phyloP scores from a whole-genome alignment of 1,284 basidiomycete species.

The Pseudozyma hubeiensis region DNA sequence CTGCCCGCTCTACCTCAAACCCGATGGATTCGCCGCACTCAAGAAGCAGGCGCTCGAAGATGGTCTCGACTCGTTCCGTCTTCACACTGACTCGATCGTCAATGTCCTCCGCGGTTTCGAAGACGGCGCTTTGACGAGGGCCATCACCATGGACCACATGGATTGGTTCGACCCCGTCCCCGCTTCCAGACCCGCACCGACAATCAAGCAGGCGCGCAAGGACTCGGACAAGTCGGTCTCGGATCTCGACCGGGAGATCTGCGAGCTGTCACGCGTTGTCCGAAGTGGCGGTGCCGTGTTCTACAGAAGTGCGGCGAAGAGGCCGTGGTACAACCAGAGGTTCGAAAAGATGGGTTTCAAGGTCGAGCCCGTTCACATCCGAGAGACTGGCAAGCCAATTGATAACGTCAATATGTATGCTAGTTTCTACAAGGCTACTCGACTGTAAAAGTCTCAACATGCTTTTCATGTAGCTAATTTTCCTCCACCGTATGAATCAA shows the following conservation, averaged over 20 bases:
- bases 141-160: conserved; percentile 82
- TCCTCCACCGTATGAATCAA: not conserved
- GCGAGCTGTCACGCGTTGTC: conserved; percentile 76
- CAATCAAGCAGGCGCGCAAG: conserved; percentile 66
- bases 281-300: conserved; percentile 76
- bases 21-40: conserved; percentile 75
- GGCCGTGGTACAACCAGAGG: conserved; percentile 80
- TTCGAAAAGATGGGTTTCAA: conserved; percentile 71
- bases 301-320: conserved; percentile 78
- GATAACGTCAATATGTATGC: conserved; percentile 77
- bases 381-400: conserved; percentile 70
- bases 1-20: conserved; percentile 80
- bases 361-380: conserved; percentile 63
- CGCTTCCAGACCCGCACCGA: conserved; percentile 69
- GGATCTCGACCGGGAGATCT: conserved; percentile 76
- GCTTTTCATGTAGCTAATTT: too few relatives aligned
- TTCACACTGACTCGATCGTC: conserved; percentile 82
- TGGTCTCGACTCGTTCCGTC: conserved; percentile 76
- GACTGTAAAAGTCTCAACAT: conserved; percentile 26
- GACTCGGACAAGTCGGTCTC: conserved; percentile 69
- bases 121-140: conserved; percentile 61
- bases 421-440: conserved; percentile 69
- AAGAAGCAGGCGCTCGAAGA: conserved; percentile 72
- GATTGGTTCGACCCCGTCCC: conserved; percentile 79
- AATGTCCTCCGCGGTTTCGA: conserved; percentile 73